Evolutionary conservation across 768 basidiomycete species (phyloP).

Genomic region (Vararia minispora): DNA sequence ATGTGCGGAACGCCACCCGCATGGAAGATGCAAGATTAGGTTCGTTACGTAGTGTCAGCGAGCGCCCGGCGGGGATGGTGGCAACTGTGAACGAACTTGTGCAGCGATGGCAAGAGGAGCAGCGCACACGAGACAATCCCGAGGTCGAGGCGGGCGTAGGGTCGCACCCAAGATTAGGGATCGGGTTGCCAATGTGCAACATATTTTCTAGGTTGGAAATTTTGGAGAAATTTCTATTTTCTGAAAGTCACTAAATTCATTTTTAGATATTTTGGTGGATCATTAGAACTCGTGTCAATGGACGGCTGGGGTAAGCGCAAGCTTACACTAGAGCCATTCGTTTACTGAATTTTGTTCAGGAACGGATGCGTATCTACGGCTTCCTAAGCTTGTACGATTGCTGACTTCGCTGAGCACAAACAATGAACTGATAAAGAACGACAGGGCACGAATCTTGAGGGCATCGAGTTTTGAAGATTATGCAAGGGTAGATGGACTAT

Average conservation of each 20-base stretch:
- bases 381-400: slow-evolving; percentile 59
- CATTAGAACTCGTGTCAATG: slow-evolving; percentile 63
- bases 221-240: background rate
- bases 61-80: slow-evolving; percentile 49
- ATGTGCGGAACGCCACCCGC: slow-evolving; percentile 63
- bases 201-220: slow-evolving; percentile 67
- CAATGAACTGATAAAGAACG: background rate
- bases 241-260: slow-evolving; percentile 1
- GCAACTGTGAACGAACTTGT: slow-evolving; percentile 81
- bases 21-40: slow-evolving; percentile 57
- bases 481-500: no score
- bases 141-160: slow-evolving; percentile 35
- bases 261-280: slow-evolving; percentile 84
- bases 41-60: slow-evolving; percentile 52
- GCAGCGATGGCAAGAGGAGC: slow-evolving; percentile 30
- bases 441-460: slow-evolving; percentile 79
- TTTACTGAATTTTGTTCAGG: slow-evolving; percentile 29
- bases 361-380: slow-evolving; percentile 70
- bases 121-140: slow-evolving; percentile 21
- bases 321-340: background rate
- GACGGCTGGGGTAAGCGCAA: slow-evolving; percentile 70
- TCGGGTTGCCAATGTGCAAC: slow-evolving; percentile 83
- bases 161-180: slow-evolving; percentile 58
- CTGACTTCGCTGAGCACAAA: background rate
- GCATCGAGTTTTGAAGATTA: slow-evolving; percentile 61